These are phyloP conservation scores for Dendrocalamus sinicus DNA, from an alignment of 176 grass and related monocot genomes.

Conservation along the genomic window DNA sequence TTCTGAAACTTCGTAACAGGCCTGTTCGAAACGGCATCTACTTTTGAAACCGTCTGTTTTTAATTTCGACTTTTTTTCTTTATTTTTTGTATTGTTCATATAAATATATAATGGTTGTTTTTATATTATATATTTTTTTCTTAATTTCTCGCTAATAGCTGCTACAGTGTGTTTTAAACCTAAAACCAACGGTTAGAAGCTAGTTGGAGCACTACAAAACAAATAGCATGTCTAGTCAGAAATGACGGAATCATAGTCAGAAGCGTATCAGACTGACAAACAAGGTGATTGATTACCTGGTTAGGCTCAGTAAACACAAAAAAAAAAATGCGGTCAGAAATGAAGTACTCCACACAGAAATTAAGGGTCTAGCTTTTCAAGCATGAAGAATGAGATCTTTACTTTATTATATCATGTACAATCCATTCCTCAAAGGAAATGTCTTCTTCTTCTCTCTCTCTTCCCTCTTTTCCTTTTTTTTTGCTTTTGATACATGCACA, in stretches of 20 bases:
- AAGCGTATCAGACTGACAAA: neutral
- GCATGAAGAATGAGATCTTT: slow-evolving; percentile 51
- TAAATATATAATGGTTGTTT: no score
- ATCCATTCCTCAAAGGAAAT: slow-evolving; percentile 52
- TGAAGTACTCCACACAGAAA: neutral
- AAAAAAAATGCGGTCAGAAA: slow-evolving; percentile 24
- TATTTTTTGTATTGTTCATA: no score
- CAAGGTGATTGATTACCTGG: neutral
- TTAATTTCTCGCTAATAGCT: no score
- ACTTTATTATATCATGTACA: slow-evolving; percentile 57
- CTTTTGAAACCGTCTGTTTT: no score
- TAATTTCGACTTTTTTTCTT: no score
- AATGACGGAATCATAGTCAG: neutral
- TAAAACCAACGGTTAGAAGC: neutral
- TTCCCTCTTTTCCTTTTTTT: neutral
- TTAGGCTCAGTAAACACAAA: slow-evolving; percentile 22
- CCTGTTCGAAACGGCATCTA: no score
- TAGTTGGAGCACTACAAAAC: neutral
- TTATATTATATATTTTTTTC: no score
- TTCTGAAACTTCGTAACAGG: no score
- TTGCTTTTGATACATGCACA: slow-evolving; percentile 42
- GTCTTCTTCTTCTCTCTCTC: neutral
- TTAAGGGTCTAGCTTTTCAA: neutral
- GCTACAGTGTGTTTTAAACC: no score
- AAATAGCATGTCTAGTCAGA: neutral